phyloP scores from a whole-genome alignment of 805 yeast species.

The Candida schatavii region DNA sequence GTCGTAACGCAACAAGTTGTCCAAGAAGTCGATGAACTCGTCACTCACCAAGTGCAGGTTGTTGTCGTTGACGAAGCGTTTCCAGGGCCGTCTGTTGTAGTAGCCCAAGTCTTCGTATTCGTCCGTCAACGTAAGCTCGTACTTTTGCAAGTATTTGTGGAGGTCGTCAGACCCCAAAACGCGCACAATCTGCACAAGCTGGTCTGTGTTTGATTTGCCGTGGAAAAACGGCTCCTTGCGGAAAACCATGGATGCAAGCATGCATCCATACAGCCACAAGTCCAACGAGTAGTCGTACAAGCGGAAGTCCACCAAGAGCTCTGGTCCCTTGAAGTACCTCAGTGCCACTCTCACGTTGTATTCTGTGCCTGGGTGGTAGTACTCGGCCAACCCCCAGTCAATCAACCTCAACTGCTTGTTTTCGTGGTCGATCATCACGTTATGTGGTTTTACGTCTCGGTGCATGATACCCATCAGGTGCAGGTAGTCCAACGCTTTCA shows the following conservation, averaged over 20 bases:
- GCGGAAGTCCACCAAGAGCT: slow-evolving; percentile 77
- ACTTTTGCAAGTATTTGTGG: slow-evolving; percentile 64
- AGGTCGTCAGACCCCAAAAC: slow-evolving; percentile 85
- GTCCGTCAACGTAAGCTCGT: slow-evolving; percentile 63
- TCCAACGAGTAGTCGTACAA: slow-evolving; percentile 90
- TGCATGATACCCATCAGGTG: slow-evolving; percentile 97
- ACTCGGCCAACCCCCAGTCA: slow-evolving; percentile 96
- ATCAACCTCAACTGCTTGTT: slow-evolving; percentile 70
- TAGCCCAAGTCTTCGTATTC: slow-evolving; percentile 72
- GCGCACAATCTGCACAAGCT: slow-evolving; percentile 82
- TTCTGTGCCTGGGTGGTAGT: slow-evolving; percentile 84
- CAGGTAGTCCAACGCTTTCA: slow-evolving; percentile 82
- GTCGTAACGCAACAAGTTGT: slow-evolving; percentile 75
- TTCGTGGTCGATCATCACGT: slow-evolving; percentile 89
- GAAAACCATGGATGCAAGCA: slow-evolving; percentile 86
- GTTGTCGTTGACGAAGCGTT: slow-evolving; percentile 62
- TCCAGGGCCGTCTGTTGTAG: slow-evolving; percentile 86
- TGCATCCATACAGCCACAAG: slow-evolving; percentile 92
- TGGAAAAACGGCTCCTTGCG: slow-evolving; percentile 90
- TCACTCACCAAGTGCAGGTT: slow-evolving; percentile 63
- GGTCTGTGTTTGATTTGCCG: slow-evolving; percentile 89
- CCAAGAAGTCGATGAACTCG: slow-evolving; percentile 79
- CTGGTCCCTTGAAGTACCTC: slow-evolving; percentile 92
- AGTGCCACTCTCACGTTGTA: slow-evolving; percentile 94
- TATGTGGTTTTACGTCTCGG: slow-evolving; percentile 93